These are phyloP conservation scores for Colletotrichum endophyticum DNA, from an alignment of 2,329 filamentous ascomycete species.

Conservation along the genomic window DNA sequence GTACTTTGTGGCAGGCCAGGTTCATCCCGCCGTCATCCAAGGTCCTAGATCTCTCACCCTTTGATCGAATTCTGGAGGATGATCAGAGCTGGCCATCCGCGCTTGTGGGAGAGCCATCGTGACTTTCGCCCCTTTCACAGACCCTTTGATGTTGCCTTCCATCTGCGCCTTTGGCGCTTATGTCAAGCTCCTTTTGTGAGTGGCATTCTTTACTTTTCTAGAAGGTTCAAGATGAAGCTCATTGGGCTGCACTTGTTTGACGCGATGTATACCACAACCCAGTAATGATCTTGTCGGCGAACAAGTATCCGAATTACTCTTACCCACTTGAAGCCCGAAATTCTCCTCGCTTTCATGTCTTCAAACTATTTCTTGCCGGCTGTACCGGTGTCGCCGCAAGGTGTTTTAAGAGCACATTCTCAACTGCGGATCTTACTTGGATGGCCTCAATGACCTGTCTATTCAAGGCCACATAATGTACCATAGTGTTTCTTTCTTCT, in stretches of 20 bases:
- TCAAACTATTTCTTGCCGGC: not conserved
- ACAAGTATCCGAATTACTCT: not conserved
- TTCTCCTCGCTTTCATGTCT: accelerated
- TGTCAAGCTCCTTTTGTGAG: not conserved
- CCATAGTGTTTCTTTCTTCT: not conserved
- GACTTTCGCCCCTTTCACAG: not conserved
- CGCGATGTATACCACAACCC: not conserved
- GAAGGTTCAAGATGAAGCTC: not conserved
- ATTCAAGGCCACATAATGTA: not conserved
- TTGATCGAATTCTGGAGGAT: not conserved
- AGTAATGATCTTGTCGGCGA: not conserved
- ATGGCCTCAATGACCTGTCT: not conserved
- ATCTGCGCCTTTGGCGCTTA: not conserved
- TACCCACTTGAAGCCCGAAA: not conserved
- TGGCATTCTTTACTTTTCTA: not conserved
- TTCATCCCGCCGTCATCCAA: not conserved
- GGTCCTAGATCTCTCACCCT: not conserved
- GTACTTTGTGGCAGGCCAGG: not conserved
- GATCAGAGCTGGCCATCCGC: not conserved
- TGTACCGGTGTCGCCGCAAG: not conserved
- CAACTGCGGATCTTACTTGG: accelerated
- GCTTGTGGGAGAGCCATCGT: not conserved
- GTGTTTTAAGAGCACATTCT: not conserved
- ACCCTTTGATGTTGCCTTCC: not conserved
- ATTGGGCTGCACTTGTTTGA: accelerated